Evolutionary conservation across 2,329 filamentous ascomycete genomes (phyloP).

Genomic region (Paraphaeosphaeria sporulosa): DNA sequence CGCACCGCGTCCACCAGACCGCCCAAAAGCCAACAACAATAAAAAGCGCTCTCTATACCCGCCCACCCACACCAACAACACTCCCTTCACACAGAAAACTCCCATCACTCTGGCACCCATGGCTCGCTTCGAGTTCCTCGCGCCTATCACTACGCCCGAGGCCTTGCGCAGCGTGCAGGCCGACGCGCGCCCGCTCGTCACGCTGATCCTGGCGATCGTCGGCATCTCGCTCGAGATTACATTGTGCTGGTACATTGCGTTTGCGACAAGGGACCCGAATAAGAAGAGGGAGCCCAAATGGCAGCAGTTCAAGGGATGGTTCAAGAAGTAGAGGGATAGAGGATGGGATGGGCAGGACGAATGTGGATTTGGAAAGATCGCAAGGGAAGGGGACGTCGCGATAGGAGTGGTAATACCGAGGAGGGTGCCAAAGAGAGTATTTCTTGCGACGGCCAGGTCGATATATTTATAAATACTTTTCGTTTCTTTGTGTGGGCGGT

Average conservation of each 20-base stretch:
- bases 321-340: slow-evolving; percentile 8
- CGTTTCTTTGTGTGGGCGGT: not conserved
- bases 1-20: not conserved
- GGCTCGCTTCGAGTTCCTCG: slow-evolving; percentile 38
- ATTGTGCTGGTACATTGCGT: slow-evolving; percentile 39
- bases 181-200: slow-evolving; percentile 83
- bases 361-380: not conserved
- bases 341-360: not conserved
- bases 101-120: slow-evolving; percentile 17
- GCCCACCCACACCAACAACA: not conserved
- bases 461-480: slow-evolving; percentile 5
- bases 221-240: slow-evolving; percentile 61
- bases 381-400: not conserved
- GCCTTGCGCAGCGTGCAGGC: slow-evolving; percentile 43
- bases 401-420: not conserved
- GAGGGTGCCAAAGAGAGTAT: not conserved
- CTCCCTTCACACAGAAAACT: not conserved
- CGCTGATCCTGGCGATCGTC: slow-evolving; percentile 79
- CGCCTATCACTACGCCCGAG: slow-evolving; percentile 40
- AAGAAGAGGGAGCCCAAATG: slow-evolving; percentile 34
- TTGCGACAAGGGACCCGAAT: slow-evolving; percentile 39
- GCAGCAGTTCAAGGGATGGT: slow-evolving; percentile 13
- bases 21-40: not conserved
- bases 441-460: not conserved
- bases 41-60: no score